Percentiles rank a stretch among this genome's conserved stretches.
These are phyloP conservation scores for Fusarium transvaalense DNA, from an alignment of 2,329 filamentous ascomycete species.

Conservation along the genomic window DNA sequence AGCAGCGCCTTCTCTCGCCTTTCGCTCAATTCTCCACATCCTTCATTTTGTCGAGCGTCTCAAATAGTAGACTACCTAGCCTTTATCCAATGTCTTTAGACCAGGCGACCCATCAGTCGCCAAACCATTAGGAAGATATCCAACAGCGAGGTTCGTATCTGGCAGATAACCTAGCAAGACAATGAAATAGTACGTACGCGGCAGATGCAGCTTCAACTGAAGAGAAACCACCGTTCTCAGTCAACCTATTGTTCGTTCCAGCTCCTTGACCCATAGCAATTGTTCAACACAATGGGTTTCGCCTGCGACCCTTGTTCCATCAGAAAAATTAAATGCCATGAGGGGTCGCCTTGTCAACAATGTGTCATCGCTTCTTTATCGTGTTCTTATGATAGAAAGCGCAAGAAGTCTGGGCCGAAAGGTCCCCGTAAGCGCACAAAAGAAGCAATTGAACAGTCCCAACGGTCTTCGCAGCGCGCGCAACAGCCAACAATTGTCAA, in stretches of 20 bases:
- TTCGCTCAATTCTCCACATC: not conserved
- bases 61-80: no score
- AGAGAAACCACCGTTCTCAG: not conserved
- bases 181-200: no score
- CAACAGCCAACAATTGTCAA: not conserved
- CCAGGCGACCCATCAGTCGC: no score
- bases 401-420: constrained; percentile 28
- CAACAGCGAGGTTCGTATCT: not conserved
- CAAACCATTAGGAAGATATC: no score
- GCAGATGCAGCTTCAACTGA: no score
- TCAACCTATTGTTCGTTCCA: no score
- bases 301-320: constrained; percentile 25
- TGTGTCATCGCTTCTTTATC: constrained; percentile 5
- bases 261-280: not conserved
- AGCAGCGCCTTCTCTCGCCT: not conserved
- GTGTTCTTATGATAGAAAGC: constrained; percentile 26
- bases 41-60: not conserved
- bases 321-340: constrained; percentile 19
- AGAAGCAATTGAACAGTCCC: constrained; percentile 21
- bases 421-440: constrained; percentile 31
- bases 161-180: not conserved
- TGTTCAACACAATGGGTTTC: constrained; percentile 4
- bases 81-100: no score
- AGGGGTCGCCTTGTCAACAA: constrained; percentile 6
- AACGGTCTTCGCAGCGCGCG: not conserved